Evolutionary conservation across 202 grass and related monocot species (phyloP).

Genomic region (Hordeum pubiflorum): DNA sequence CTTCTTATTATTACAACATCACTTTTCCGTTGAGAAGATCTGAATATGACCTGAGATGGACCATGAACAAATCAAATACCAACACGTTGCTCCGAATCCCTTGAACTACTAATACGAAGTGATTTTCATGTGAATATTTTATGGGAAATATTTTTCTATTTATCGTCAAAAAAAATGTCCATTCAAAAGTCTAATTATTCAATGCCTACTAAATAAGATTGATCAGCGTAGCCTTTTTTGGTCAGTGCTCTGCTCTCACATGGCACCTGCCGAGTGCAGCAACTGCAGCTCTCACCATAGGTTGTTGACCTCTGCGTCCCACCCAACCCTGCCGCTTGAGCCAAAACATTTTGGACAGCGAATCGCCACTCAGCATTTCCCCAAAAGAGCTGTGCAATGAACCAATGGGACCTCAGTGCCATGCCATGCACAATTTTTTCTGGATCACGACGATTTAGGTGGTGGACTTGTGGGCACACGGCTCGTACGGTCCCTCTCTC

Average conservation of each 20-base stretch:
- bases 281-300: background rate
- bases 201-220: too few species aligned
- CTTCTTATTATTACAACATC: background rate
- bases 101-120: background rate
- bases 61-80: background rate
- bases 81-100: background rate
- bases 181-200: too few species aligned
- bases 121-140: too few species aligned
- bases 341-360: background rate
- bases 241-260: slow-evolving; percentile 1
- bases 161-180: too few species aligned
- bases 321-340: background rate
- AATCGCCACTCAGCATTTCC: background rate
- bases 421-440: background rate
- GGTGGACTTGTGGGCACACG: background rate
- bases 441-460: background rate
- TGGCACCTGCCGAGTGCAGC: background rate
- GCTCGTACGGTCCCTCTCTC: background rate
- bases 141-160: too few species aligned
- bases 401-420: background rate
- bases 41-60: background rate
- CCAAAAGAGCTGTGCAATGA: background rate
- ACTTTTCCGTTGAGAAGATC: background rate
- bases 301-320: background rate
- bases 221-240: background rate